Evolutionary conservation across 2,329 filamentous ascomycete species (phyloP).

Genomic region (Trichoderma hamatum): DNA sequence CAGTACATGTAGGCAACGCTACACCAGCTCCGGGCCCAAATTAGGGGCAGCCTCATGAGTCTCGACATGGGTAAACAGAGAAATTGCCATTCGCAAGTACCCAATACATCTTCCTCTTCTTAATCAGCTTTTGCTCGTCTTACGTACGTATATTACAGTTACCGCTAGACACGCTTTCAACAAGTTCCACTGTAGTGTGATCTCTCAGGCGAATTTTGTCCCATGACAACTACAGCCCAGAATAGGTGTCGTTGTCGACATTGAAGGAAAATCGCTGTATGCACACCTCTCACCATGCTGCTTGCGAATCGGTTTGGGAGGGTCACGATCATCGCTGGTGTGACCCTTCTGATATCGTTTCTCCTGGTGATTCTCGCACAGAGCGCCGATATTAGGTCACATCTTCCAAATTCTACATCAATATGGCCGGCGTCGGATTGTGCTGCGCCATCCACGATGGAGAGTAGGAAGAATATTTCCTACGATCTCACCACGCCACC

Average conservation of each 20-base stretch:
- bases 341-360: conserved; percentile 17
- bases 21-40: not conserved
- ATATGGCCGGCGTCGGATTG: conserved; percentile 21
- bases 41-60: conserved; percentile 13
- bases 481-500: conserved; percentile 14
- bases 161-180: not conserved
- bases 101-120: not conserved
- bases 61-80: not conserved
- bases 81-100: conserved; percentile 2
- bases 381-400: conserved; percentile 20
- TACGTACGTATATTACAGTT: not conserved
- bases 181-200: conserved; percentile 5
- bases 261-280: not conserved
- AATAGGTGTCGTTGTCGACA: conserved; percentile 6
- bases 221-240: conserved; percentile 12
- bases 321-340: conserved; percentile 17
- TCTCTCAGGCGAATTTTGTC: conserved; percentile 3
- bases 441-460: not conserved
- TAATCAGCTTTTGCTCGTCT: not conserved
- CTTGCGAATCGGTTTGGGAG: conserved; percentile 21
- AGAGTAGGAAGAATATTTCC: conserved; percentile 16
- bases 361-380: conserved; percentile 22
- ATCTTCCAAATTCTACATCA: conserved; percentile 16
- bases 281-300: conserved; percentile 14
- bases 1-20: conserved; percentile 4